Conservation (phyloP, 257 asterid genomes). For the Catharanthus roseus region DNA sequence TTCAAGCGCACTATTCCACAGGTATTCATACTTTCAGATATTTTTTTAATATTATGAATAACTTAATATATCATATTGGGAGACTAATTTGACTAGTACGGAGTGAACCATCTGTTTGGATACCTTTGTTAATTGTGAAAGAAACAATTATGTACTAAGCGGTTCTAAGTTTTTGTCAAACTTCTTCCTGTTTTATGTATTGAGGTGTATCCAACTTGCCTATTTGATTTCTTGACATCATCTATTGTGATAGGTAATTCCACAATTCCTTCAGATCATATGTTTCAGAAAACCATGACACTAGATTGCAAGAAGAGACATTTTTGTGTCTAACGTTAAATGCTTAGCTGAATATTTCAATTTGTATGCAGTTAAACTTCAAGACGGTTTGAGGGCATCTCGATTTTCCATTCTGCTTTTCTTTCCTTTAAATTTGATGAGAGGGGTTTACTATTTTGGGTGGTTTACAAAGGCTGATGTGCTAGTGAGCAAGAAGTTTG, state of each 20-base stretch:
- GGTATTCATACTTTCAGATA: constrained; percentile 37
- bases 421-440: not conserved
- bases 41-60: not conserved
- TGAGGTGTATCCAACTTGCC: not conserved
- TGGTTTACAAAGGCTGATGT: no score
- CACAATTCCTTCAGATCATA: not conserved
- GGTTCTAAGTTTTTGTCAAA: not conserved
- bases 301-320: not conserved
- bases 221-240: not conserved
- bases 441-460: no score
- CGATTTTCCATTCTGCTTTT: not conserved
- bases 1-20: constrained; percentile 96
- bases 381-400: no score
- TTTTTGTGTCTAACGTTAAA: not conserved
- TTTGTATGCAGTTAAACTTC: not conserved
- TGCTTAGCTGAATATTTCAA: not conserved
- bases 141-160: not conserved
- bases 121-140: not conserved
- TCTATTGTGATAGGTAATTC: not conserved
- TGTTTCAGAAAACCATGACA: not conserved
- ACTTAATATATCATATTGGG: not conserved
- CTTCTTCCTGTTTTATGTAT: not conserved
- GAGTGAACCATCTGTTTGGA: not conserved
- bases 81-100: not conserved
- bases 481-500: no score